phyloP scores from a whole-genome alignment of 106 monocot species.

The Agapanthus africanus region DNA sequence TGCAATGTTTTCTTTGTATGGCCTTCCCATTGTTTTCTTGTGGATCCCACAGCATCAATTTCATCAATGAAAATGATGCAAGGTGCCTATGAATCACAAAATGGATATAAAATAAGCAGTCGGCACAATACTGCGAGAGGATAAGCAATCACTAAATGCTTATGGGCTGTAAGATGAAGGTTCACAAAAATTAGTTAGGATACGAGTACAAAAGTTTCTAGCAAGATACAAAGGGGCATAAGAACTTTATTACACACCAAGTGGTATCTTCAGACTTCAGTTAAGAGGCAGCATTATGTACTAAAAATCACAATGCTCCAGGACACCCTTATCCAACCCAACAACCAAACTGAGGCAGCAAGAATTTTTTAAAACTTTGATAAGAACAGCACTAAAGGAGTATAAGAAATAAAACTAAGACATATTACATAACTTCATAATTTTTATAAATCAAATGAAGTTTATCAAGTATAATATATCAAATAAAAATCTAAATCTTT shows the following conservation, averaged over 20 bases:
- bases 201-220: too few species aligned
- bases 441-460: too few species aligned
- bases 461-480: too few species aligned
- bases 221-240: too few species aligned
- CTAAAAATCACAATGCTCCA: neutral
- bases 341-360: neutral
- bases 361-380: too few species aligned
- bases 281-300: neutral
- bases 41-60: slow-evolving; percentile 97
- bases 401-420: too few species aligned
- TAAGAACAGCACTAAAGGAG: too few species aligned
- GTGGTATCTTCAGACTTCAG: neutral
- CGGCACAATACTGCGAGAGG: neutral
- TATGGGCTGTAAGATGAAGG: too few species aligned
- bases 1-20: slow-evolving; percentile 98
- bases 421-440: too few species aligned
- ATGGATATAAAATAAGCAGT: neutral
- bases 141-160: neutral
- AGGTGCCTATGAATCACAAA: slow-evolving; percentile 63
- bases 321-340: neutral
- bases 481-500: too few species aligned
- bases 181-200: too few species aligned
- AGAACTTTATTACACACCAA: too few species aligned
- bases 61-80: slow-evolving; percentile 99
- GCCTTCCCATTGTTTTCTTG: slow-evolving; percentile 99